Evolutionary conservation across 1,284 basidiomycete species (phyloP).

Genomic region (Ustilago esculenta): DNA sequence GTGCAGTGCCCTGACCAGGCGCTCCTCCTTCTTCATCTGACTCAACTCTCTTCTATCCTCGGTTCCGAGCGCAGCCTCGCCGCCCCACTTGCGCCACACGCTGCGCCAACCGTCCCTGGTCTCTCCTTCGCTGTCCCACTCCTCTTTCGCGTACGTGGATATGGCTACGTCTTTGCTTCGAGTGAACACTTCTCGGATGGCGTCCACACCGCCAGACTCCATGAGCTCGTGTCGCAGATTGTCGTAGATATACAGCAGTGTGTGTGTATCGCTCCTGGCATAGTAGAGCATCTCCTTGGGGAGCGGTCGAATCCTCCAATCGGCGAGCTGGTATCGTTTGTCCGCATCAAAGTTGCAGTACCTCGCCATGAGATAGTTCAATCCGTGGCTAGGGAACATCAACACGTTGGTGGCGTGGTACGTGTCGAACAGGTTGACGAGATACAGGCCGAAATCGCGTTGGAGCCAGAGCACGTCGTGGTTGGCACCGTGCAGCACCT

Average conservation of each 20-base stretch:
- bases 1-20: conserved; percentile 79
- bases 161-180: conserved; percentile 57
- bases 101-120: conserved; percentile 59
- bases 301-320: conserved; percentile 92
- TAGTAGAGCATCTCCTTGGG: conserved; percentile 89
- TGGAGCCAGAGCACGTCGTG: conserved; percentile 96
- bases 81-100: conserved; percentile 67
- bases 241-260: conserved; percentile 91
- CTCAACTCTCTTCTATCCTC: conserved; percentile 36
- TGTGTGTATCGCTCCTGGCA: conserved; percentile 95
- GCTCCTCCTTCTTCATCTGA: conserved; percentile 67
- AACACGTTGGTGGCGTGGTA: conserved; percentile 86
- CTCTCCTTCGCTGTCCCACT: conserved; percentile 61
- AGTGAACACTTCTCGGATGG: conserved; percentile 59
- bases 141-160: conserved; percentile 63
- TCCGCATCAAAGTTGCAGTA: conserved; percentile 92
- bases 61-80: conserved; percentile 59
- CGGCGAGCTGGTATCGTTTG: conserved; percentile 94
- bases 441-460: conserved; percentile 90
- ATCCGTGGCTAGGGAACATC: conserved; percentile 78
- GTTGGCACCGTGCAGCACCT: conserved; percentile 87
- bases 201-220: conserved; percentile 67
- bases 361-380: conserved; percentile 85
- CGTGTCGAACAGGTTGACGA: conserved; percentile 95
- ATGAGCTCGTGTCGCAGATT: conserved; percentile 86